A percentile compares a stretch with the other conserved stretches of the same genome.
Conservation (phyloP, 2,329 filamentous ascomycete species). For the Nemania serpens region DNA sequence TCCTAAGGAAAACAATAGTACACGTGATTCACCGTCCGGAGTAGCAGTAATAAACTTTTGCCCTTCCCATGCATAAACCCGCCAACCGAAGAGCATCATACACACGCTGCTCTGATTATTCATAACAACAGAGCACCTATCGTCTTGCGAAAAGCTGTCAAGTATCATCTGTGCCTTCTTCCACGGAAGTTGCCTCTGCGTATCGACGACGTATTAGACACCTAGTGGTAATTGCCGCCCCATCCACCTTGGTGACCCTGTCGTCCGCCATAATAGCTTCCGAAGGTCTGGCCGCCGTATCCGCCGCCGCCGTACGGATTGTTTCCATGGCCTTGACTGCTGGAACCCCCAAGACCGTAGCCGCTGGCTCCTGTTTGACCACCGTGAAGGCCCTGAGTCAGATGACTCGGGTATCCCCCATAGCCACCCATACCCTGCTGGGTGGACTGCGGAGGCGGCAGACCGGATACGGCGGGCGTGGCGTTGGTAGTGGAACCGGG, state of each 20-base stretch:
- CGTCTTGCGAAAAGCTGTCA: slow-evolving; percentile 20
- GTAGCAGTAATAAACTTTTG: slow-evolving; percentile 38
- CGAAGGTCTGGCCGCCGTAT: slow-evolving; percentile 55
- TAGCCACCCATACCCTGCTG: slow-evolving; percentile 61
- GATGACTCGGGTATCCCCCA: slow-evolving; percentile 59
- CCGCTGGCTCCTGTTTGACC: slow-evolving; percentile 50
- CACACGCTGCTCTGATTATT: slow-evolving; percentile 30
- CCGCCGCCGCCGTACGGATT: slow-evolving; percentile 56
- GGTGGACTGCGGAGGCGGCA: slow-evolving; percentile 59
- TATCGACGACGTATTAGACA: slow-evolving; percentile 30
- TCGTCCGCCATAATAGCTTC: slow-evolving; percentile 52
- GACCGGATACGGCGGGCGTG: slow-evolving; percentile 55
- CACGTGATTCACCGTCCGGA: slow-evolving; percentile 36
- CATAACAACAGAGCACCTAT: slow-evolving; percentile 32
- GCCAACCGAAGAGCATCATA: slow-evolving; percentile 33
- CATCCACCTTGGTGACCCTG: slow-evolving; percentile 59
- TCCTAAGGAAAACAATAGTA: slow-evolving; percentile 41
- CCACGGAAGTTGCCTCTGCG: slow-evolving; percentile 25
- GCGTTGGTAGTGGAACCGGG: slow-evolving; percentile 64
- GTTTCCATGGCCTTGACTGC: slow-evolving; percentile 58
- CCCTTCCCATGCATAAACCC: slow-evolving; percentile 36
- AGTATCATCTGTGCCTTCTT: slow-evolving; percentile 25
- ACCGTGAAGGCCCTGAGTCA: slow-evolving; percentile 59
- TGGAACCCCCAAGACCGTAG: slow-evolving; percentile 59
- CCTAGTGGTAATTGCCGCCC: slow-evolving; percentile 62